phyloP scores from a whole-genome alignment of 768 basidiomycete species.

The Brasilioporus rufonigricans region DNA sequence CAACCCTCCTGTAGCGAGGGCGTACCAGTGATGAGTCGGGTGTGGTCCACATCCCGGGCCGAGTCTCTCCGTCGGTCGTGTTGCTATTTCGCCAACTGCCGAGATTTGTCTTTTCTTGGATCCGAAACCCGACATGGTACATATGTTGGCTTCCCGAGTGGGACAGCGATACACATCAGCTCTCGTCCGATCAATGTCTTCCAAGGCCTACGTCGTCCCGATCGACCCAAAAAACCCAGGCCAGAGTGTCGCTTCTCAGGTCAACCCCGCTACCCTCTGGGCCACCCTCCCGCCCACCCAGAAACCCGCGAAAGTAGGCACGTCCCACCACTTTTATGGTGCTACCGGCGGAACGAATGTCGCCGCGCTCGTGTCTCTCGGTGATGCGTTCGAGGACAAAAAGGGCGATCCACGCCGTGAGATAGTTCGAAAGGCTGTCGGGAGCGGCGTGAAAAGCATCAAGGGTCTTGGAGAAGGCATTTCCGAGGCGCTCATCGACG shows the following conservation, averaged over 20 bases:
- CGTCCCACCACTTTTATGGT: conserved; percentile 64
- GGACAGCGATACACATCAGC: conserved; percentile 21
- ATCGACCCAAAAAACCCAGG: conserved; percentile 46
- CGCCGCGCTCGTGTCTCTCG: conserved; percentile 57
- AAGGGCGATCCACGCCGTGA: conserved; percentile 53
- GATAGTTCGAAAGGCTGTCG: conserved; percentile 66
- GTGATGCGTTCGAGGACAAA: conserved; percentile 50
- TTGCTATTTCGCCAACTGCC: too few species aligned
- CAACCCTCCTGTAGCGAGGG: too few species aligned
- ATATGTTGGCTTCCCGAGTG: conserved; percentile 15
- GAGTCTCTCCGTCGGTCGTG: background rate
- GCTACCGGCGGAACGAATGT: conserved; percentile 40
- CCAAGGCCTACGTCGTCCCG: conserved; percentile 56
- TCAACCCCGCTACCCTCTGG: conserved; percentile 55
- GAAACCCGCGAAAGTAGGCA: conserved; percentile 58
- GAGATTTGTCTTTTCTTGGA: conserved; percentile 3
- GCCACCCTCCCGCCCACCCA: conserved; percentile 43
- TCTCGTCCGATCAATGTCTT: conserved; percentile 45
- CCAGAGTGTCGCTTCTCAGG: conserved; percentile 28
- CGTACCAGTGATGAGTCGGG: too few species aligned
- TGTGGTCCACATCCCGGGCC: background rate
- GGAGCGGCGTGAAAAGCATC: conserved; percentile 68
- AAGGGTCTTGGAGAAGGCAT: conserved; percentile 58
- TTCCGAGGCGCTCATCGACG: conserved; percentile 62
- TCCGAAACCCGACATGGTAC: conserved; percentile 28